phyloP scores from a whole-genome alignment of 2,329 filamentous ascomycete species.

The Blastomyces emzantsi region DNA sequence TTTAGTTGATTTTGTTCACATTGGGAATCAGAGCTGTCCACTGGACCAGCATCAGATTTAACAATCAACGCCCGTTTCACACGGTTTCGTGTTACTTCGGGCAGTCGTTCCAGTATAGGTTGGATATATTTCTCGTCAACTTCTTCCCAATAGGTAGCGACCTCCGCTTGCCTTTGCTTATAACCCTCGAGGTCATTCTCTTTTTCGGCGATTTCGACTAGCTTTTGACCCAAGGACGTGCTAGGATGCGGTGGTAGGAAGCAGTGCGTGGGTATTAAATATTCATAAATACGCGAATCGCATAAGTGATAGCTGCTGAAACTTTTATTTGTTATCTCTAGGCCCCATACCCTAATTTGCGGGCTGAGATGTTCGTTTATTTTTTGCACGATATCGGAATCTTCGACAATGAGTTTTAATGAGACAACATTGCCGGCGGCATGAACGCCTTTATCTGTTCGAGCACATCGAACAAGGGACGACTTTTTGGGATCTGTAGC shows the following conservation, averaged over 20 bases:
- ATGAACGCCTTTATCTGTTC: conserved; percentile 96
- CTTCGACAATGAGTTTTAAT: conserved; percentile 90
- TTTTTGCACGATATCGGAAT: conserved; percentile 74
- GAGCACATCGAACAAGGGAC: conserved; percentile 82
- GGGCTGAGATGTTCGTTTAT: conserved; percentile 79
- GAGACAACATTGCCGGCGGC: conserved; percentile 93
- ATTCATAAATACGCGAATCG: conserved; percentile 95
- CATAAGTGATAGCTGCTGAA: conserved; percentile 95
- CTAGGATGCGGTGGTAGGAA: conserved; percentile 87
- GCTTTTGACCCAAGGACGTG: conserved; percentile 72
- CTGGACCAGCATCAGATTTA: conserved; percentile 19
- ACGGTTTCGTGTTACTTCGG: conserved; percentile 33
- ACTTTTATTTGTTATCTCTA: conserved; percentile 75
- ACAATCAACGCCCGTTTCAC: conserved; percentile 35
- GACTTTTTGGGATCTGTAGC: conserved; percentile 96
- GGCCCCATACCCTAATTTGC: conserved; percentile 93
- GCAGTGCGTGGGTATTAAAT: conserved; percentile 86
- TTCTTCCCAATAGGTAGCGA: conserved; percentile 70
- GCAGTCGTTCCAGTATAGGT: conserved; percentile 47
- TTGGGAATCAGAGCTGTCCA: conserved; percentile 11
- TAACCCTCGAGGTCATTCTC: conserved; percentile 62
- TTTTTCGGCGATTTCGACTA: conserved; percentile 69
- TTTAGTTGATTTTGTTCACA: conserved; percentile 6
- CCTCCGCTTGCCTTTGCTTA: conserved; percentile 62
- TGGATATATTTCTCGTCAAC: conserved; percentile 74